A percentile compares a stretch with the other conserved stretches of the same genome.
These are phyloP conservation scores for Colletotrichum zoysiae DNA, from an alignment of 2,329 filamentous ascomycete species.

Conservation along the genomic window DNA sequence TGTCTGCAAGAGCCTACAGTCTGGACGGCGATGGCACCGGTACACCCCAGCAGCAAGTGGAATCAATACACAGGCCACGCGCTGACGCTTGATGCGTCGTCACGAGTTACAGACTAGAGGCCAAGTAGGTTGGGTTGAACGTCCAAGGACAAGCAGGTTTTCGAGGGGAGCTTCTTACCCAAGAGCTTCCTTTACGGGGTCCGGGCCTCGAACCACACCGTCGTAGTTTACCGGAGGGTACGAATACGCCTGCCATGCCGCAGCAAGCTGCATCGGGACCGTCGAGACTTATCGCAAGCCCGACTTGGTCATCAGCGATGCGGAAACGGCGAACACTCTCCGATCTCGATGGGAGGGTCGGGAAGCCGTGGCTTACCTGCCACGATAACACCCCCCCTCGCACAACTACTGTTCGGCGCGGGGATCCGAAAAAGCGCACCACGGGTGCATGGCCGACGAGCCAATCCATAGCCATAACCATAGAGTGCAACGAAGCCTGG, in stretches of 20 bases:
- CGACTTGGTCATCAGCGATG: neutral
- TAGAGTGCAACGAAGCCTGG: neutral
- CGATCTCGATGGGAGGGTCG: conserved; percentile 13
- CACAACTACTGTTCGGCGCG: conserved; percentile 18
- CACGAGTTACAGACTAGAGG: neutral
- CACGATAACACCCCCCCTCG: neutral
- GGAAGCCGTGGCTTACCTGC: neutral
- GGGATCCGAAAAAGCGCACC: neutral
- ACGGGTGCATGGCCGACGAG: neutral
- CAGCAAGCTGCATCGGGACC: neutral
- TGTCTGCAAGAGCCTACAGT: neutral
- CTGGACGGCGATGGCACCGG: neutral
- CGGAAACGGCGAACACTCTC: neutral
- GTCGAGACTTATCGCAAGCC: neutral
- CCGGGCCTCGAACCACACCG: neutral
- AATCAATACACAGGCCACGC: neutral
- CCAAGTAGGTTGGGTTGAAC: neutral
- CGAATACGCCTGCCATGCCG: neutral
- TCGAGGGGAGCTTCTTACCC: too few species aligned
- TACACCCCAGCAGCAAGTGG: neutral
- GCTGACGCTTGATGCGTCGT: neutral
- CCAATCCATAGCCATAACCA: neutral
- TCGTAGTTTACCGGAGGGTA: neutral
- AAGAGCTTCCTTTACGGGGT: neutral
- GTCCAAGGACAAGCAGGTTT: neutral